Base-by-base conservation (phyloP, 2,329 filamentous ascomycete genomes). In the Fusarium graminum region DNA sequence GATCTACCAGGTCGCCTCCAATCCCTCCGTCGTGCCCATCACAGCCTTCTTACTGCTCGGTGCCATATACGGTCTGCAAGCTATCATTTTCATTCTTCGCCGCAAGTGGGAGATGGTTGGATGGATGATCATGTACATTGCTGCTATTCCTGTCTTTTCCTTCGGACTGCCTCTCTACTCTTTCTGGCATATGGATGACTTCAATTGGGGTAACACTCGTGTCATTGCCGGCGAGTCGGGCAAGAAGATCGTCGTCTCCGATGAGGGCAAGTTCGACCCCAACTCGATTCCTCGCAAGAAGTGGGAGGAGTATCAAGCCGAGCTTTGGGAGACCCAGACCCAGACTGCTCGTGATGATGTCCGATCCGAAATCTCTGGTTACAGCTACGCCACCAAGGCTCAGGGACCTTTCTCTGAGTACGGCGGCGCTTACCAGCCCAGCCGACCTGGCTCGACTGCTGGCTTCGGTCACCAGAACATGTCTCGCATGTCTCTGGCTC, bases 121-220 rank as follows among this genome's bases (percentile, higher is more conserved):
- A 34, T 99, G 95, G 95, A 97, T 99, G 93, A 84, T 99, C 70
- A 88, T 99, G 65, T 99, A 99, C 79, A 87, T 99, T 60, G 66
- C 95, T 29, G 94, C 95, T 53, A 91, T 97, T 63, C 94, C 94
- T 1, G 87, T 99, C 67, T 99, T 97, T 85, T 90, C 92, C 41
- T 93, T 97, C 66, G 93, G 87, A 59, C 85, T 99, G 42, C 95
- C 95, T 1, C 82, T 99, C 28, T 98, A 98, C 78, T 86, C 94
- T 47, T 99, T 99, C 86, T 99, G 95, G 95, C 88, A 97, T 81
- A 98, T 98, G 95, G 95, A 99, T 79, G 95, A 99, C 81, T 99
- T 99, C 87, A 92, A 91, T 73, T 99, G 95, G 95, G 95, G 95
- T 80, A 99, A 97, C 80, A 99, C 95, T 39, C 94, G 95, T 88